Conservation (phyloP, 1,284 basidiomycete genomes). For the Moesziomyces antarcticus region DNA sequence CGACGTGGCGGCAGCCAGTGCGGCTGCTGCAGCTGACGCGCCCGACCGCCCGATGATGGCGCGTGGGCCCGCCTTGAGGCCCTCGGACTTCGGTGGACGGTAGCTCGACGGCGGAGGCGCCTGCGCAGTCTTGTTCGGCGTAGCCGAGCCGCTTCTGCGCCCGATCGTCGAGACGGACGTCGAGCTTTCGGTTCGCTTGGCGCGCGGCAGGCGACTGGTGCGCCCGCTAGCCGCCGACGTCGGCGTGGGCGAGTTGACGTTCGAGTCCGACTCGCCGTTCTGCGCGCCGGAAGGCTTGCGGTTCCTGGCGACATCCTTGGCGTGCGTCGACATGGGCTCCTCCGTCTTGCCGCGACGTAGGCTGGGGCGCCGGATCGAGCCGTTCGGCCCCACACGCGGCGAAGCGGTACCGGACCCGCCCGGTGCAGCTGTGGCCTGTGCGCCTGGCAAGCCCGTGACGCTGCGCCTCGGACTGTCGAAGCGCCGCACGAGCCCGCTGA, state of each 20-base stretch:
- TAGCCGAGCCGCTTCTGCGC: conserved; percentile 31
- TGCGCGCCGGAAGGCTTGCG: conserved; percentile 21
- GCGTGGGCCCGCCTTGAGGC: conserved; percentile 44
- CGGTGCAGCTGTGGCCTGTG: background rate
- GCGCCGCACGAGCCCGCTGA: conserved; percentile 36
- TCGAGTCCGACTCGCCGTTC: conserved; percentile 15
- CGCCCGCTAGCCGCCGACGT: conserved; percentile 5
- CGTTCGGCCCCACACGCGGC: conserved; percentile 7
- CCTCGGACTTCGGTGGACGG: conserved; percentile 37
- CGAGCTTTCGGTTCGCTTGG: conserved; percentile 38
- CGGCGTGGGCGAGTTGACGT: conserved; percentile 16
- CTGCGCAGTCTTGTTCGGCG: conserved; percentile 16
- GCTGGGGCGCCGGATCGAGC: conserved; percentile 67
- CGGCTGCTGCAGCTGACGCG: conserved; percentile 30
- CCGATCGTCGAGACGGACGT: conserved; percentile 27
- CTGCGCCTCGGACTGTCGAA: conserved; percentile 46
- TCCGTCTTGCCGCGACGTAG: conserved; percentile 76
- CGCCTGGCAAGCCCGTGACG: conserved; percentile 10
- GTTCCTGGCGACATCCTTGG: conserved; percentile 14
- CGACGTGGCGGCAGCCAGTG: conserved; percentile 16
- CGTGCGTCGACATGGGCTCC: conserved; percentile 59
- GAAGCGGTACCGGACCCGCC: background rate
- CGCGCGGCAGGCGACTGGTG: conserved; percentile 37
- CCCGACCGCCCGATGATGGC: conserved; percentile 45
- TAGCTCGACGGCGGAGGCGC: conserved; percentile 45